Percentiles rank a stretch among this genome's conserved stretches.
Evolutionary conservation across 176 grass and related monocot genomes (phyloP).

Genomic region (Eleusine indica): DNA sequence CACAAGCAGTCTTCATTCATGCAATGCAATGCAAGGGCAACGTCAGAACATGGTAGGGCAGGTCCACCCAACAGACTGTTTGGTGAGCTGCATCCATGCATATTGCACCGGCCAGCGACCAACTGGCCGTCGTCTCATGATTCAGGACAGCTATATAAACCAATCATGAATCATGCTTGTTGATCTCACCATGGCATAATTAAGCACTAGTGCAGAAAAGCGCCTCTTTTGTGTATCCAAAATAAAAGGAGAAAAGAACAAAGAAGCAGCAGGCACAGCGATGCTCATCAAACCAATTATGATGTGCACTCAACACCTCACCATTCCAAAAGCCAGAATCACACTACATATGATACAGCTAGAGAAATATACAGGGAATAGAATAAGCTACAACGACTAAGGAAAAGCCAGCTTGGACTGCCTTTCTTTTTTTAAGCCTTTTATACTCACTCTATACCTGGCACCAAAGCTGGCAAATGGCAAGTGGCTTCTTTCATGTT

Average conservation of each 20-base stretch:
- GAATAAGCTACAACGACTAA: background rate
- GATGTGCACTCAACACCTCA: conserved; percentile 29
- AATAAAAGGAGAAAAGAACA: background rate
- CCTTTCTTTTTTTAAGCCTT: background rate
- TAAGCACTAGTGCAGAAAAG: conserved; percentile 26
- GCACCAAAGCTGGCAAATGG: conserved; percentile 51
- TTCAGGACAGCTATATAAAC: conserved; percentile 45
- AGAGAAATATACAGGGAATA: conserved; percentile 48
- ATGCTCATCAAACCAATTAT: conserved; percentile 40
- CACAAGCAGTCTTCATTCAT: conserved; percentile 6
- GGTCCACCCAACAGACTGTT: conserved; percentile 49
- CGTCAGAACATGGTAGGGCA: conserved; percentile 59
- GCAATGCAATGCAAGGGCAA: background rate
- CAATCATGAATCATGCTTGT: conserved; percentile 47
- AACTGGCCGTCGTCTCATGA: conserved; percentile 19
- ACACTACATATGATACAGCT: conserved; percentile 44
- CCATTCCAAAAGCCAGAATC: conserved; percentile 48
- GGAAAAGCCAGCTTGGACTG: conserved; percentile 26
- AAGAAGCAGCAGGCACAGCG: background rate
- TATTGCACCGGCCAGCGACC: conserved; percentile 5
- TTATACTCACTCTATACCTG: conserved; percentile 43
- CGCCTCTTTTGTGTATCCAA: background rate
- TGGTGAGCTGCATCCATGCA: conserved; percentile 46
- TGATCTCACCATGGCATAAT: conserved; percentile 17
- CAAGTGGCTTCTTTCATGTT: conserved; percentile 32